phyloP scores from a whole-genome alignment of 805 yeast genomes.

The Cyberlindnera bimundalis region DNA sequence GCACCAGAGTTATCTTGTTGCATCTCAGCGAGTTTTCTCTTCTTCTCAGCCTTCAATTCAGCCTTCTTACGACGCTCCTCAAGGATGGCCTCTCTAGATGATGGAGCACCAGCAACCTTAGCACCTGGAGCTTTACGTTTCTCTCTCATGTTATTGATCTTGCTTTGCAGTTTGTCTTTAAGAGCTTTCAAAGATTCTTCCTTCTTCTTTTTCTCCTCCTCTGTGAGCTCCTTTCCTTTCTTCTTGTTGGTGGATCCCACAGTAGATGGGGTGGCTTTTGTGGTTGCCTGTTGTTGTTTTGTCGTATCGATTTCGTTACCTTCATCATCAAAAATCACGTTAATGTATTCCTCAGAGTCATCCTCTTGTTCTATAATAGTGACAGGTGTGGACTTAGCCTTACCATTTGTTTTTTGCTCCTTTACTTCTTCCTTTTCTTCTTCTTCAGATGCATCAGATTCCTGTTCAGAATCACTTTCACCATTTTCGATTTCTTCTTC shows the following conservation, averaged over 20 bases:
- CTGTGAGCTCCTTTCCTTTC: conserved; percentile 32
- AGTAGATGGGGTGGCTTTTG: conserved; percentile 1
- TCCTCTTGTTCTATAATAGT: conserved; percentile 10
- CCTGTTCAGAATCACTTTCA: conserved; percentile 12
- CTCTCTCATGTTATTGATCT: conserved; percentile 65
- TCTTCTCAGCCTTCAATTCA: conserved; percentile 32
- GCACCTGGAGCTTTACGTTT: conserved; percentile 92
- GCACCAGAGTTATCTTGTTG: conserved; percentile 40
- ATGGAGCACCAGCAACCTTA: conserved; percentile 73
- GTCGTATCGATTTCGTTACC: conserved; percentile 45
- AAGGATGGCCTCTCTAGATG: conserved; percentile 77
- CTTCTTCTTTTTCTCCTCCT: conserved; percentile 49
- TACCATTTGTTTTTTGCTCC: conserved; percentile 21
- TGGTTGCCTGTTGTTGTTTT: conserved; percentile 11
- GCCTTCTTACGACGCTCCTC: conserved; percentile 55
- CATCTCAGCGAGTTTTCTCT: conserved; percentile 38
- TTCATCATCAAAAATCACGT: conserved; percentile 67
- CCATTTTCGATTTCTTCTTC: conserved; percentile 4
- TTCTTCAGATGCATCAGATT: too few species aligned
- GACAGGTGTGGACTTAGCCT: conserved; percentile 10
- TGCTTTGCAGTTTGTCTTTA: conserved; percentile 73
- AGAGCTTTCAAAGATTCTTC: conserved; percentile 60
- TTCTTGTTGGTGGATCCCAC: too few species aligned
- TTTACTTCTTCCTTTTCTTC: conserved; percentile 12
- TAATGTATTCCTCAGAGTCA: conserved; percentile 33